Evolutionary conservation across 495 filamentous ascomycete species (phyloP), one percentile per base, ranked within the genome.

Genomic region (Thermothielavioides terrestris): DNA sequence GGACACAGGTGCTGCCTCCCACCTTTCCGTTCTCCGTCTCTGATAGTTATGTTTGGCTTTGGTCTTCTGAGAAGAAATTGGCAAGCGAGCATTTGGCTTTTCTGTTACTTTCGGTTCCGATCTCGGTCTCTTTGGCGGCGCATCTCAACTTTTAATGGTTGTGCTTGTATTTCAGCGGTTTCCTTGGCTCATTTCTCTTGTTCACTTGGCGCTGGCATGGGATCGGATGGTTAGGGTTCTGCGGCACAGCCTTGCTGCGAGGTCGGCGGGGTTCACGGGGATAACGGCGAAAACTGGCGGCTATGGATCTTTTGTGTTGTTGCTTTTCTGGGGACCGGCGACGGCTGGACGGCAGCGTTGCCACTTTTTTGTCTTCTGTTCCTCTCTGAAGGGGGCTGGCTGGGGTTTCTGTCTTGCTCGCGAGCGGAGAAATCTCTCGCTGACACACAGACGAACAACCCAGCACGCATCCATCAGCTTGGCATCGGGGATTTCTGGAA

Each of bases 61-160:
- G 18, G 20, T 32, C 44, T 43, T 47, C n/a, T n/a, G n/a, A n/a
- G n/a, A 32, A 49, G 34, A 42, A 47, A 34, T 56, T 58, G 60
- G 62, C 60, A 60, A 60, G 62, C 64, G 58, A 60, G 62, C 62
- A 53, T 55, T 57, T 36, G 38, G 46, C 55, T 62, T 46, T 49
- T 56, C 52, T 62, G 42, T 48, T 54, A 46, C 30, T 27, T 50
- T 28, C 49, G 32, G 45, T 55, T 54, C 45, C 35, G 26, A 34
- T 61, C 58, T 66, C 21, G 54, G 48, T 54, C 38, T 43, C 40
- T 52, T 53, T 61, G 34, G 28, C 38, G 39, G 43, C 44, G 52
- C 50, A 49, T 62, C 20, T 54, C 28, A 52, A 41, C 46, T 48
- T n/a, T 36, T 53, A 48, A 53, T 47, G 18, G n/a, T 47, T 42